Percentiles rank a stretch among this genome's conserved stretches.
phyloP scores from a whole-genome alignment of 306 rosid species.

The Cicer bijugum region DNA sequence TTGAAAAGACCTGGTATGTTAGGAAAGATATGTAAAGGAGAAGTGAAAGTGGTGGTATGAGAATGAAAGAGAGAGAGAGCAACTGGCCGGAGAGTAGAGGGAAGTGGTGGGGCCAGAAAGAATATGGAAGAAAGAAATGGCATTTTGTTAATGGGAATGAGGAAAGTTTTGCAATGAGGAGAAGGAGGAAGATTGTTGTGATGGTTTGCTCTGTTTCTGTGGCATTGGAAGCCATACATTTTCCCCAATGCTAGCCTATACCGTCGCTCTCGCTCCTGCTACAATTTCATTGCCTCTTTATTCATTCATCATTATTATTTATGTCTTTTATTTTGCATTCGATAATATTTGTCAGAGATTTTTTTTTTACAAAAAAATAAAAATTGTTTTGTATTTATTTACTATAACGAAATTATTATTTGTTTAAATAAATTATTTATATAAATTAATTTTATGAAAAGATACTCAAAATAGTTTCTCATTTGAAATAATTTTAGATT shows the following conservation, averaged over 20 bases:
- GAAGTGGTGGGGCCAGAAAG: slow-evolving; percentile 54
- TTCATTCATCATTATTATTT: no score
- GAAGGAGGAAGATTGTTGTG: slow-evolving; percentile 41
- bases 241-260: slow-evolving; percentile 58
- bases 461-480: no score
- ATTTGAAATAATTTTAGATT: no score
- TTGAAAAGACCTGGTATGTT: slow-evolving; percentile 51
- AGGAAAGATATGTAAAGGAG: slow-evolving; percentile 53
- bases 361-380: no score
- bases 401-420: no score
- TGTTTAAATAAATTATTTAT: no score
- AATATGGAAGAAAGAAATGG: slow-evolving; percentile 42
- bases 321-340: no score
- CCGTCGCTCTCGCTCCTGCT: slow-evolving; percentile 49
- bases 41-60: slow-evolving; percentile 41
- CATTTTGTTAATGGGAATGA: slow-evolving; percentile 45
- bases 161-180: slow-evolving; percentile 46
- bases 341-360: no score
- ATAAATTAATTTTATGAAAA: no score
- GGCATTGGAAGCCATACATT: slow-evolving; percentile 56
- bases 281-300: no score
- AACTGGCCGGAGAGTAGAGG: slow-evolving; percentile 48
- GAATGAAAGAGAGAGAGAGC: slow-evolving; percentile 51
- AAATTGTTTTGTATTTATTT: no score
- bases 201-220: slow-evolving; percentile 46